These are phyloP conservation scores for Cyberlindnera petersonii DNA, from an alignment of 805 yeast genomes.

Conservation along the genomic window DNA sequence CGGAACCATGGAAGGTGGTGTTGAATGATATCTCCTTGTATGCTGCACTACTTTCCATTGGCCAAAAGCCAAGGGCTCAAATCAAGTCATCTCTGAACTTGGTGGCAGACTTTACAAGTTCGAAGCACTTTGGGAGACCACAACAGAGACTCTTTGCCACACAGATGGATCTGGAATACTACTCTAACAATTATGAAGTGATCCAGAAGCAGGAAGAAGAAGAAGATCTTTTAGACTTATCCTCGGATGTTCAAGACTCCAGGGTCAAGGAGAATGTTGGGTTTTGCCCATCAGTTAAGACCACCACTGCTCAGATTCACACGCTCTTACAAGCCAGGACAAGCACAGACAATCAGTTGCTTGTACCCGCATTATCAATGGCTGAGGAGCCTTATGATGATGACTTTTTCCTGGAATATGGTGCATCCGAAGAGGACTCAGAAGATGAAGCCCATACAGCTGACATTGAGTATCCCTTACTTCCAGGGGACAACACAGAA, in stretches of 20 bases:
- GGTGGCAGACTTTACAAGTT: constrained; percentile 25
- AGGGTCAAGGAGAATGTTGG: constrained; percentile 1
- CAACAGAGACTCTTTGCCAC: background rate
- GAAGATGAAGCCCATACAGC: background rate
- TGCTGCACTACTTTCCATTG: constrained; percentile 38
- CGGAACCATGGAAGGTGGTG: constrained; percentile 30
- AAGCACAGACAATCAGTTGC: background rate
- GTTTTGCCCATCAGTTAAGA: background rate
- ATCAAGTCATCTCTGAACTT: constrained; percentile 16
- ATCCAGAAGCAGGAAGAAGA: constrained; percentile 1
- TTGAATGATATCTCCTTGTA: constrained; percentile 36
- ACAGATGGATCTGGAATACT: background rate
- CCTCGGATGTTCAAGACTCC: background rate
- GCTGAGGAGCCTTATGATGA: constrained; percentile 7
- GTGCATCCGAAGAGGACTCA: constrained; percentile 19
- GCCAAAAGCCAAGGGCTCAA: constrained; percentile 18
- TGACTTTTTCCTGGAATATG: constrained; percentile 24
- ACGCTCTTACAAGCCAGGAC: constrained; percentile 2
- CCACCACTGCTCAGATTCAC: constrained; percentile 5
- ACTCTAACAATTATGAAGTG: background rate
- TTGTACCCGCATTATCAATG: background rate
- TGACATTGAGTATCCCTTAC: background rate
- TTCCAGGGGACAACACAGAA: no score
- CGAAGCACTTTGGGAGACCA: constrained; percentile 14
- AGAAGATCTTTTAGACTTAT: constrained; percentile 8